Evolutionary conservation across 495 filamentous ascomycete genomes (phyloP).

Genomic region (Tuber borchii): DNA sequence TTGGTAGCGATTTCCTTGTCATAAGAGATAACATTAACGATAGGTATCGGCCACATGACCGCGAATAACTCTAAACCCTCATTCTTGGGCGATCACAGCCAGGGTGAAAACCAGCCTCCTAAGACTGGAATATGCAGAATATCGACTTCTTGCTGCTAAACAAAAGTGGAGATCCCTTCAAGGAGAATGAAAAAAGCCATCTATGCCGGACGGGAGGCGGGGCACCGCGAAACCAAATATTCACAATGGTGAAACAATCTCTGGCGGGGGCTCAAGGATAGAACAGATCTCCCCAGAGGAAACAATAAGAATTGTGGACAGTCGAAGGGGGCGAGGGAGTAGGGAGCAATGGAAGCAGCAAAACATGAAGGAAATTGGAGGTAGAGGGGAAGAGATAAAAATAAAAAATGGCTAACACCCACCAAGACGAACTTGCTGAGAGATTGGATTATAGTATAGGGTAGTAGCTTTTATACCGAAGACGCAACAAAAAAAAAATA

Average conservation of each 20-base stretch:
- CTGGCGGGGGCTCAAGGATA: constrained; percentile 23
- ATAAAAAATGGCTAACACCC: constrained; percentile 30
- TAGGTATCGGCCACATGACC: constrained; percentile 15
- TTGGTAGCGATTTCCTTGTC: constrained; percentile 22
- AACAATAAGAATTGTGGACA: constrained; percentile 27
- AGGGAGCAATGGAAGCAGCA: background rate
- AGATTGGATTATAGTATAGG: constrained; percentile 30
- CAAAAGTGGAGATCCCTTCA: constrained; percentile 26
- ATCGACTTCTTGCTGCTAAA: constrained; percentile 19
- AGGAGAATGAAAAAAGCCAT: constrained; percentile 13
- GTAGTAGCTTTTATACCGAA: constrained; percentile 33
- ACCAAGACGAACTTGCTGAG: constrained; percentile 28
- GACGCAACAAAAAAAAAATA: constrained; percentile 35
- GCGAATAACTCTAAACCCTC: constrained; percentile 18
- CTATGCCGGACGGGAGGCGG: constrained; percentile 31
- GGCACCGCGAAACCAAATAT: constrained; percentile 33
- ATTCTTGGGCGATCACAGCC: constrained; percentile 16
- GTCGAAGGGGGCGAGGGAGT: constrained; percentile 5
- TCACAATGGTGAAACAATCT: constrained; percentile 38
- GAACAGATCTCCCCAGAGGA: constrained; percentile 24
- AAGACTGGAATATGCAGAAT: constrained; percentile 22
- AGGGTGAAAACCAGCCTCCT: constrained; percentile 27
- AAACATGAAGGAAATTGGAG: background rate
- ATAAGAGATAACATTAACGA: constrained; percentile 15
- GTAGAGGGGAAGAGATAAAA: constrained; percentile 9